A percentile compares a stretch with the other conserved stretches of the same genome.
Conservation (phyloP, 306 rosid genomes). For the Mimosa pudica region DNA sequence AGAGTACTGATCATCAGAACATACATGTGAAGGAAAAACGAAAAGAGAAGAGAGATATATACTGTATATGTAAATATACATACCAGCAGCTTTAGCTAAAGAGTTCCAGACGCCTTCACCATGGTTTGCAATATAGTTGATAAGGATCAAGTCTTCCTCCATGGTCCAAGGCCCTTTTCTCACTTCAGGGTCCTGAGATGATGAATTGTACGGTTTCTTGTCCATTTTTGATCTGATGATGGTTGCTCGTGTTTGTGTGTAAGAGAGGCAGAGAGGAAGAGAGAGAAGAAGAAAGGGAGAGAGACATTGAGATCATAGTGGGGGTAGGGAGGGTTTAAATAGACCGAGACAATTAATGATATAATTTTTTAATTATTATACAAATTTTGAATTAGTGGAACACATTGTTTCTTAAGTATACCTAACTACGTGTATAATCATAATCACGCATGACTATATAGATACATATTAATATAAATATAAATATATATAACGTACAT, state of each 20-base stretch:
- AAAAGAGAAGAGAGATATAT: background rate
- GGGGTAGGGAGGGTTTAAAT: slow-evolving; percentile 67
- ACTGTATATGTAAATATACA: background rate
- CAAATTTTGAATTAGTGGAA: slow-evolving; percentile 27
- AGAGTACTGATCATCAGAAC: no score
- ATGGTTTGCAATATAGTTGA: slow-evolving; percentile 90
- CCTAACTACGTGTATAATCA: slow-evolving; percentile 52
- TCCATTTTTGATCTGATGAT: slow-evolving; percentile 61
- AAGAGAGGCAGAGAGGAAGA: no score
- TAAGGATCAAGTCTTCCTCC: slow-evolving; percentile 93
- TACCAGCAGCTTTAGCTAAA: slow-evolving; percentile 94
- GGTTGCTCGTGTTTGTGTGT: background rate
- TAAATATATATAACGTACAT: slow-evolving; percentile 2
- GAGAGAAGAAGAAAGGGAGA: no score
- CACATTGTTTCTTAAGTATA: slow-evolving; percentile 32
- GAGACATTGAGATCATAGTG: slow-evolving; percentile 47
- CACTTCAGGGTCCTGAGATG: slow-evolving; percentile 81
- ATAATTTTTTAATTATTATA: slow-evolving; percentile 35
- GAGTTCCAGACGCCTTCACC: slow-evolving; percentile 99
- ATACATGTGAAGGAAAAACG: no score
- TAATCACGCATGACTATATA: slow-evolving; percentile 41
- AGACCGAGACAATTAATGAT: slow-evolving; percentile 37
- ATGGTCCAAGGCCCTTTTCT: slow-evolving; percentile 99
- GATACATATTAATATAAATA: background rate
- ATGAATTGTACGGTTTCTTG: slow-evolving; percentile 55